Evolutionary conservation across 148 eudicot species (phyloP).

Genomic region (Rhododendron griersonianum): DNA sequence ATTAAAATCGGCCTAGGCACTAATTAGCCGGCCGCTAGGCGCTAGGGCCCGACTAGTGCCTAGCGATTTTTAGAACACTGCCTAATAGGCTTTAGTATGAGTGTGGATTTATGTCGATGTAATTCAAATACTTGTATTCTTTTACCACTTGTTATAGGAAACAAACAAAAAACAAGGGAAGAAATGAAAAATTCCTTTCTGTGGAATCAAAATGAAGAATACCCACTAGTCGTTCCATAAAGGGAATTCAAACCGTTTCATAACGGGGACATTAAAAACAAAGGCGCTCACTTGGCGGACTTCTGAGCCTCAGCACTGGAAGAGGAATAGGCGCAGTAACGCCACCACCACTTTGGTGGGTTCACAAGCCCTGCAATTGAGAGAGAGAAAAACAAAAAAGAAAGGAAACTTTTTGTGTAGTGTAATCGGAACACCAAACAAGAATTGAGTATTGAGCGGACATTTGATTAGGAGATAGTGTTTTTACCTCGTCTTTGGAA

Average conservation of each 20-base stretch:
- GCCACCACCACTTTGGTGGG: background rate
- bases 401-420: background rate
- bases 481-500: conserved; percentile 16
- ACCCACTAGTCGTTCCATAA: background rate
- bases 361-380: conserved; percentile 10
- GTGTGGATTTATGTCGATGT: background rate
- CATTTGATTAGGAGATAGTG: background rate
- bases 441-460: background rate
- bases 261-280: background rate
- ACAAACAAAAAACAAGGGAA: background rate
- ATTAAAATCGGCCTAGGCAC: background rate
- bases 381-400: too few species aligned
- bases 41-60: background rate
- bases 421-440: background rate
- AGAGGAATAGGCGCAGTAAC: background rate
- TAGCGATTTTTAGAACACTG: background rate
- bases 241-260: background rate
- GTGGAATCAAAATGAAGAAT: background rate
- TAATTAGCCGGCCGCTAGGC: background rate
- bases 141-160: background rate
- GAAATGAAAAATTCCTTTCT: background rate
- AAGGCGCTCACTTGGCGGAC: background rate
- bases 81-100: background rate
- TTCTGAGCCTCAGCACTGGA: background rate
- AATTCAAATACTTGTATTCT: background rate